Base-by-base conservation (phyloP, 2,329 filamentous ascomycete genomes). In the Cytospora schulzeri region DNA sequence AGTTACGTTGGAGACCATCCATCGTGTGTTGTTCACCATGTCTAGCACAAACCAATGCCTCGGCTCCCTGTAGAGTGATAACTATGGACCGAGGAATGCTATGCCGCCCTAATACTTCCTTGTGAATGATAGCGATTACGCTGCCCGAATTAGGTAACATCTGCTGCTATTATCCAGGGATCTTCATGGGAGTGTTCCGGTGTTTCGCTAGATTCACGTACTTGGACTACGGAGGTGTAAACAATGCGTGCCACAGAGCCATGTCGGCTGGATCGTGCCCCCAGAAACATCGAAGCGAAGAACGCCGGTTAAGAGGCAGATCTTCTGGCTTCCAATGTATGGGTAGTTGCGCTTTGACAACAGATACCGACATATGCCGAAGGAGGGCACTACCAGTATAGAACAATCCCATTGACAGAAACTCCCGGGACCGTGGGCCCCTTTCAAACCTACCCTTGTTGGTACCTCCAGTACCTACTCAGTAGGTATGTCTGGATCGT, bases 341-440 rank as follows among this genome's bases (percentile, higher is more conserved):
- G n/a, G n/a, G n/a, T n/a, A 12, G 45, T 9, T 24, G 45, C n/a
- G 45, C 24, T 8, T 48, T 9, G 45, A 48, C n/a, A 48, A 48
- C 45, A 48, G 45, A 48, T 48, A 24, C 45, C 45, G 45, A 48
- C 45, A 48, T 48, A 48, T n/a, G n/a, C 45, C 45, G 45, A 48
- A 22, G 45, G n/a, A 48, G 45, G 45, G 45, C n/a, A 24, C n/a
- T 48, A 14, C n/a, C 3, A 4, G n/a, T 48, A 5, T 5, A 12
- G 9, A 8, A 48, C n/a, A 14, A n/a, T 22, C 45, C n/a, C 19
- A 48, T 48, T 2, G 9, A 48, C 22, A 14, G 45, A 12, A 48
- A 11, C n/a, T 12, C 9, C 8, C 8, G 45, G 11, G 9, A 48
- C 45, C 22, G 8, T 9, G 45, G n/a, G 2, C 14, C 33, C 11